phyloP scores from a whole-genome alignment of 2,329 filamentous ascomycete species.

The Colletotrichum kahawae region DNA sequence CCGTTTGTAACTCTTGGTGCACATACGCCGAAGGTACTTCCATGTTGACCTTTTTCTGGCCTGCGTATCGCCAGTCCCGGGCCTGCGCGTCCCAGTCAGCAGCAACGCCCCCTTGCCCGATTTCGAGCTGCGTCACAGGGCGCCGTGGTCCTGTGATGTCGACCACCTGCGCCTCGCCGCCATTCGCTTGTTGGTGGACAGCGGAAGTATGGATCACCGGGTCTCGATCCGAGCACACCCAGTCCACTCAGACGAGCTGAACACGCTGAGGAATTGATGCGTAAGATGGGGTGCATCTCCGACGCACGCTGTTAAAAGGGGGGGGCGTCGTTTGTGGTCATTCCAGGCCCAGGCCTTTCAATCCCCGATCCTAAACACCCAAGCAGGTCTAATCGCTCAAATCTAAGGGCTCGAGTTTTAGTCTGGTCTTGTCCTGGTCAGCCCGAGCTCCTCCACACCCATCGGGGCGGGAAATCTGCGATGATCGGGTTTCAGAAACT shows the following conservation, averaged over 20 bases:
- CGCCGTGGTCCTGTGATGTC: constrained; percentile 21
- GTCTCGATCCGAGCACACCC: background rate
- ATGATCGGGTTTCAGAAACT: constrained; percentile 15
- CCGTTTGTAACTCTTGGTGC: background rate
- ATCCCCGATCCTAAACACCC: background rate
- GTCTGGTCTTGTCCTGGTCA: background rate
- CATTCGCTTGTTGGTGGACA: background rate
- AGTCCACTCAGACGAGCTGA: background rate
- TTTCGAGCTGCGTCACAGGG: constrained; percentile 11
- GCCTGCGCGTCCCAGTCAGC: background rate
- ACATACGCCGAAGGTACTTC: background rate
- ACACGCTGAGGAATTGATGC: constrained; percentile 12
- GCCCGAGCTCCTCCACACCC: background rate
- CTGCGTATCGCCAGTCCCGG: background rate
- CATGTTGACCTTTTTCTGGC: background rate
- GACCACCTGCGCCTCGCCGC: constrained; percentile 17
- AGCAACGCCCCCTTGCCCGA: background rate
- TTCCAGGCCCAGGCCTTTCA: background rate
- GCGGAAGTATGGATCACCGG: constrained; percentile 10
- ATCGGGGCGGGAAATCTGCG: constrained; percentile 15
- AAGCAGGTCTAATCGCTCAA: background rate
- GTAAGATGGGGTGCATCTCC: constrained; percentile 2
- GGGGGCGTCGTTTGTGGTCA: background rate
- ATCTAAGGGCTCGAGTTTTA: background rate
- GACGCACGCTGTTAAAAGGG: background rate